These are phyloP conservation scores for Collybia mongolica DNA, from an alignment of 768 basidiomycete species.

Conservation along the genomic window DNA sequence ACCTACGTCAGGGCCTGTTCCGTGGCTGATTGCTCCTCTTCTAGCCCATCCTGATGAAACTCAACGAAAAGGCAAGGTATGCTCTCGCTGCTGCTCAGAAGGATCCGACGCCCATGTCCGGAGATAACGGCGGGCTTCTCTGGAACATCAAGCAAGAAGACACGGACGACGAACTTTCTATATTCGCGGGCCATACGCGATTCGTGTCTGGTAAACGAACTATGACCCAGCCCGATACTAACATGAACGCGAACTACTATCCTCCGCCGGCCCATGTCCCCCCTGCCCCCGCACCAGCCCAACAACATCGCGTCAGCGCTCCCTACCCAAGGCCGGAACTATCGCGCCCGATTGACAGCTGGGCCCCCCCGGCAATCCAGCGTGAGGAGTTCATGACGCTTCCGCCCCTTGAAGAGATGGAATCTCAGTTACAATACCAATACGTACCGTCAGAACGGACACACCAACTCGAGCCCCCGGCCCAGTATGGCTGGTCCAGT, in stretches of 20 bases:
- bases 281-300: neutral
- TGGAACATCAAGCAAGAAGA: slow-evolving; percentile 57
- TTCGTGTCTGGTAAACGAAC: slow-evolving; percentile 49
- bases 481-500: slow-evolving; percentile 1
- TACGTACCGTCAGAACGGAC: slow-evolving; percentile 18
- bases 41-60: slow-evolving; percentile 58
- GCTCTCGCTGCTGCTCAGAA: slow-evolving; percentile 45
- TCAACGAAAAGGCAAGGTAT: slow-evolving; percentile 66
- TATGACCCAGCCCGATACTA: slow-evolving; percentile 14
- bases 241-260: slow-evolving; percentile 5
- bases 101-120: slow-evolving; percentile 27
- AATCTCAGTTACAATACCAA: slow-evolving; percentile 6
- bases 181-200: slow-evolving; percentile 66
- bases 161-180: slow-evolving; percentile 63
- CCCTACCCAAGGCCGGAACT: too few species aligned
- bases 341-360: neutral
- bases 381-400: slow-evolving; percentile 2
- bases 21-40: neutral
- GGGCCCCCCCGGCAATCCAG: neutral
- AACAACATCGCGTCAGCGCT: neutral
- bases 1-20: neutral
- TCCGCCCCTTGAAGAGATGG: neutral
- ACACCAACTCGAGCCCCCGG: slow-evolving; percentile 7
- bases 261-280: slow-evolving; percentile 11
- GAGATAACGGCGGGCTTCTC: slow-evolving; percentile 36